Conservation (phyloP, 2,329 filamentous ascomycete genomes). For the Claviceps paspali region DNA sequence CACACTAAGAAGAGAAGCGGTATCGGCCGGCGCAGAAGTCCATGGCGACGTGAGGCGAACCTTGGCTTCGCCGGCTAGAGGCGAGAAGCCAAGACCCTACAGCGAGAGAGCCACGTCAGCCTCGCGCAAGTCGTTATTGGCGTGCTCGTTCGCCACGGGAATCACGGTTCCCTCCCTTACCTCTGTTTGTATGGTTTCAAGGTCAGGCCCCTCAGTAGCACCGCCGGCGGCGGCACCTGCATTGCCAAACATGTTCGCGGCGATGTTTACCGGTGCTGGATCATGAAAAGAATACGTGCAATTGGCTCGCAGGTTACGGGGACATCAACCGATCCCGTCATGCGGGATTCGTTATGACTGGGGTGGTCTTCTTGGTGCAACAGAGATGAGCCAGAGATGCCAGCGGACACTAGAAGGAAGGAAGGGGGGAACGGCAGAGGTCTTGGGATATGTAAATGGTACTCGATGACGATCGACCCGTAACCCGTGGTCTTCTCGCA, state of each 20-base stretch:
- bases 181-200: conserved; percentile 71
- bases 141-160: too few species aligned
- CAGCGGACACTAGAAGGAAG: too few species aligned
- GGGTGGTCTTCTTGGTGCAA: too few species aligned
- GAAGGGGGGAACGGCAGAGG: too few species aligned
- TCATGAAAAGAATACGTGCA: conserved; percentile 11
- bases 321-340: too few species aligned
- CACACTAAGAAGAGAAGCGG: conserved; percentile 70
- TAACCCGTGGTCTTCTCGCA: too few species aligned
- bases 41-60: conserved; percentile 67
- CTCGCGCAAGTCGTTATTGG: too few species aligned
- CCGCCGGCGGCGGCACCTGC: conserved; percentile 28
- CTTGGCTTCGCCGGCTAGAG: conserved; percentile 67
- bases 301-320: background rate
- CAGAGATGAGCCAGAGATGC: too few species aligned
- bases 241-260: conserved; percentile 42
- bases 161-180: conserved; percentile 27
- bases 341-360: too few species aligned
- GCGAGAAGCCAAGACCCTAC: conserved; percentile 64
- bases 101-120: conserved; percentile 2
- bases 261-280: conserved; percentile 19
- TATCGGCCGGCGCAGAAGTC: conserved; percentile 59
- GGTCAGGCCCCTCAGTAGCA: conserved; percentile 40
- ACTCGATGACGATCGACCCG: too few species aligned
- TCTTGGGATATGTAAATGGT: too few species aligned